phyloP scores from a whole-genome alignment of 305 asterid species.

The Fraxinus greggii region DNA sequence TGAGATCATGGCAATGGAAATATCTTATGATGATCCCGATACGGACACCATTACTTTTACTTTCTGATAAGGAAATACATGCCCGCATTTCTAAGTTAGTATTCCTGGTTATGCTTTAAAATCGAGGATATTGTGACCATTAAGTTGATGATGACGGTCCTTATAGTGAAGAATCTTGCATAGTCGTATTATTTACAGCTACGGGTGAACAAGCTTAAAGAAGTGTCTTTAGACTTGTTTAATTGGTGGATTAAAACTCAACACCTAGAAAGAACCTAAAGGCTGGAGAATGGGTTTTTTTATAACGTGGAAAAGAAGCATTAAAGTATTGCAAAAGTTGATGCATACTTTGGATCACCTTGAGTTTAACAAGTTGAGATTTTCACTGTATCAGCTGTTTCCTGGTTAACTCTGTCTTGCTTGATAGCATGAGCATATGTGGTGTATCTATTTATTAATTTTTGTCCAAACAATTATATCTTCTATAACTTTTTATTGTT shows the following conservation, averaged over 20 bases:
- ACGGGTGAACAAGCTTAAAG: background rate
- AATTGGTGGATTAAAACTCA: background rate
- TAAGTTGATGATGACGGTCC: slow-evolving; percentile 1
- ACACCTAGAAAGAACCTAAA: background rate
- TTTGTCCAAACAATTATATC: background rate
- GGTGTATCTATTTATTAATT: background rate
- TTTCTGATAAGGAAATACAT: background rate
- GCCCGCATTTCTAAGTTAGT: background rate
- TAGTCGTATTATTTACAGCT: background rate
- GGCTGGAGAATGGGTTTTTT: background rate
- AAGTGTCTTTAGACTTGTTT: background rate
- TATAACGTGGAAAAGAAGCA: background rate
- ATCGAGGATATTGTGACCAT: background rate
- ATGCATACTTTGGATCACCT: background rate
- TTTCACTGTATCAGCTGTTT: background rate
- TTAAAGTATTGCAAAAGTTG: background rate
- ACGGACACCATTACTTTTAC: background rate
- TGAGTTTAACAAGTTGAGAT: background rate
- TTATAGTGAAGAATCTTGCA: background rate
- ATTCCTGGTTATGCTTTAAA: background rate
- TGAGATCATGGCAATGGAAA: background rate
- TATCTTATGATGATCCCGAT: slow-evolving; percentile 7
- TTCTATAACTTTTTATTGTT: background rate
- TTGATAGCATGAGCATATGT: background rate
- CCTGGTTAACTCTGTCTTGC: background rate